These are phyloP conservation scores for Asterophora parasitica DNA, from an alignment of 768 basidiomycete species.

Conservation along the genomic window DNA sequence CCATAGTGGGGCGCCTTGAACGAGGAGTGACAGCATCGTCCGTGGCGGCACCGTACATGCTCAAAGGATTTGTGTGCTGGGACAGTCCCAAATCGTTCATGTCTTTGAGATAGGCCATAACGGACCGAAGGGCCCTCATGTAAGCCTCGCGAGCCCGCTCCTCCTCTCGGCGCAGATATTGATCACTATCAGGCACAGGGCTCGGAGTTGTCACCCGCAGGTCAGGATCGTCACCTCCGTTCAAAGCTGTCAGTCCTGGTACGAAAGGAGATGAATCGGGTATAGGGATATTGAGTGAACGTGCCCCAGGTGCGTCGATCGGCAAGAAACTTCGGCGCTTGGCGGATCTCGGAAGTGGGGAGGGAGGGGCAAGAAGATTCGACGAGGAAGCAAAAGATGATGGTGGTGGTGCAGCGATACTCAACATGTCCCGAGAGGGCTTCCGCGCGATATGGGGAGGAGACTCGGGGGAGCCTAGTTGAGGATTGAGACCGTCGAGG, in stretches of 20 bases:
- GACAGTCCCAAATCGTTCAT: conserved; percentile 86
- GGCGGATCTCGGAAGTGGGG: conserved; percentile 43
- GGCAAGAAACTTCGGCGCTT: conserved; percentile 90
- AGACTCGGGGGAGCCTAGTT: conserved; percentile 26
- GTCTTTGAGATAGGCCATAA: conserved; percentile 95
- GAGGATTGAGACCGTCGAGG: conserved; percentile 42
- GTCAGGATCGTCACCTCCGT: conserved; percentile 31
- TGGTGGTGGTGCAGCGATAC: conserved; percentile 15
- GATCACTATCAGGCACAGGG: conserved; percentile 43
- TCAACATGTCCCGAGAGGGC: conserved; percentile 24
- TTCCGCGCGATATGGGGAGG: conserved; percentile 22
- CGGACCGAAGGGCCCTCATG: conserved; percentile 76
- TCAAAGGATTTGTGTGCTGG: conserved; percentile 53
- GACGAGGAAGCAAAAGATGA: conserved; percentile 20
- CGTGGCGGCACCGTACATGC: conserved; percentile 50
- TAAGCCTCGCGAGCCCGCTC: conserved; percentile 68
- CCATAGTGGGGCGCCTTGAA: conserved; percentile 62
- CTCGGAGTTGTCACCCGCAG: conserved; percentile 37
- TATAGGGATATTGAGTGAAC: conserved; percentile 54
- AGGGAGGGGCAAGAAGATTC: conserved; percentile 39
- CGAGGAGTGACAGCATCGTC: conserved; percentile 42
- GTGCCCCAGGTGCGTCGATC: conserved; percentile 57
- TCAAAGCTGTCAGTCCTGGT: conserved; percentile 41
- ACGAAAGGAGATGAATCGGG: conserved; percentile 62
- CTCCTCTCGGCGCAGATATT: conserved; percentile 58